Base-by-base conservation (phyloP, 2,329 filamentous ascomycete genomes). In the Pseudogymnoascus pannorum region DNA sequence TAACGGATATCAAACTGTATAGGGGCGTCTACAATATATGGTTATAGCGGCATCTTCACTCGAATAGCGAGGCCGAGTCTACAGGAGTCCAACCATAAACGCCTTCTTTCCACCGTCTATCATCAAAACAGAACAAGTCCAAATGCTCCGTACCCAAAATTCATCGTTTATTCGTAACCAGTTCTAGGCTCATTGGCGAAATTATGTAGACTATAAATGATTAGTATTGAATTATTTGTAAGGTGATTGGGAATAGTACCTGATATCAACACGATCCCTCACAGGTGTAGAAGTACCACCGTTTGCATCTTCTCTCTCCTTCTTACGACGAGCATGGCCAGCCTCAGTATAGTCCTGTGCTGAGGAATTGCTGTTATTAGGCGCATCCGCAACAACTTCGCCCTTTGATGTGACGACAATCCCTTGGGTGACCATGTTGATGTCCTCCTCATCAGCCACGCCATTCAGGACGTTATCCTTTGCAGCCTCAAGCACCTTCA, bases 391-490 rank as follows among this genome's bases (percentile, higher is more conserved):
- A 35, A 87, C 78, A 48, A 87, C 77, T 61, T 82, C 79, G 59
- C 84, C 83, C 36, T 79, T 73, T 36, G 74, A 73, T 64, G 83
- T 79, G 16, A 87, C 79, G 33, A 33, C 57, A 12, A 83, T 83
- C 36, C 85, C 85, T 62, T 86, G 83, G 12, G 81, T 79, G 16
- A 86, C 84, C 66, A 89, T 82, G 63, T 81, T 78, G 48, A 88
- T 76, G 67, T 88, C 84, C 62, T 78, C 77, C 60, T 82, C 77
- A 62, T 80, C 82, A 42, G 86, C 86, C 33, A 81, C 77, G 9
- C 86, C 86, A 57, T 84, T 78, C n/a, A 84, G 73, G 14, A 89
- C 83, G 4, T 85, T 85, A 65, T 86, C 79, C 66, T 85, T 80
- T 3, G 86, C 87, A 51, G 78, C 81, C 68, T 87, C 83, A 65